These are phyloP conservation scores for Echinochloa phyllopogon DNA, from an alignment of 176 grass and related monocot genomes.

Conservation along the genomic window DNA sequence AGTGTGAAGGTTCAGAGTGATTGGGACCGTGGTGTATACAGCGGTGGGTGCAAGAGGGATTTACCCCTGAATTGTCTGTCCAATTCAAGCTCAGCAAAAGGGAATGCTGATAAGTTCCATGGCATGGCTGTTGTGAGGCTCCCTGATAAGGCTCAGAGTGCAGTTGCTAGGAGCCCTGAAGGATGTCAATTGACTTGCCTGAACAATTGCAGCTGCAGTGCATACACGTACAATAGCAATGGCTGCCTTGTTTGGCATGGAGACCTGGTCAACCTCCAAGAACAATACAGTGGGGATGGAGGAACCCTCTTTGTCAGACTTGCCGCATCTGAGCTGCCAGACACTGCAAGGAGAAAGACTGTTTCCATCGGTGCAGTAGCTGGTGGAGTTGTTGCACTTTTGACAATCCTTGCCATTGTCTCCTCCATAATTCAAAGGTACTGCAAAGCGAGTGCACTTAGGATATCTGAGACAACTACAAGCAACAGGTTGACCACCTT, in stretches of 20 bases:
- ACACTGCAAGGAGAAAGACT: constrained; percentile 37
- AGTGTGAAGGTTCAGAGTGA: constrained; percentile 34
- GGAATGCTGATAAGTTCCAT: constrained; percentile 57
- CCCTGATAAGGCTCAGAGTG: constrained; percentile 43
- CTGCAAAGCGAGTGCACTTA: constrained; percentile 32
- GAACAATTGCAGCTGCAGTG: constrained; percentile 60
- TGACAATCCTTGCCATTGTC: constrained; percentile 19
- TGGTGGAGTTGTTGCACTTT: constrained; percentile 29
- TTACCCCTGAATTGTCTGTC: constrained; percentile 48
- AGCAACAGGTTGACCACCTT: constrained; percentile 55
- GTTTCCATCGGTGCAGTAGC: constrained; percentile 23
- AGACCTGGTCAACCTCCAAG: constrained; percentile 57
- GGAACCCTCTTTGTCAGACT: constrained; percentile 67
- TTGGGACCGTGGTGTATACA: constrained; percentile 47
- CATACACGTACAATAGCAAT: constrained; percentile 51
- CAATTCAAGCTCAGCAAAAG: constrained; percentile 22
- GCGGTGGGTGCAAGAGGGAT: constrained; percentile 57
- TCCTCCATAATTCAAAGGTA: constrained; percentile 37
- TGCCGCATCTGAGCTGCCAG: constrained; percentile 61
- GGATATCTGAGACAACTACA: constrained; percentile 32
- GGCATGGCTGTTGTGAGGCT: constrained; percentile 31
- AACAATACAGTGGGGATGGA: constrained; percentile 33
- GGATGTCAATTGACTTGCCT: constrained; percentile 58
- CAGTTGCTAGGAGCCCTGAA: constrained; percentile 24
- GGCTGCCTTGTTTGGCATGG: constrained; percentile 65